Evolutionary conservation across 495 filamentous ascomycete species (phyloP).

Genomic region (Xylaria flabelliformis): DNA sequence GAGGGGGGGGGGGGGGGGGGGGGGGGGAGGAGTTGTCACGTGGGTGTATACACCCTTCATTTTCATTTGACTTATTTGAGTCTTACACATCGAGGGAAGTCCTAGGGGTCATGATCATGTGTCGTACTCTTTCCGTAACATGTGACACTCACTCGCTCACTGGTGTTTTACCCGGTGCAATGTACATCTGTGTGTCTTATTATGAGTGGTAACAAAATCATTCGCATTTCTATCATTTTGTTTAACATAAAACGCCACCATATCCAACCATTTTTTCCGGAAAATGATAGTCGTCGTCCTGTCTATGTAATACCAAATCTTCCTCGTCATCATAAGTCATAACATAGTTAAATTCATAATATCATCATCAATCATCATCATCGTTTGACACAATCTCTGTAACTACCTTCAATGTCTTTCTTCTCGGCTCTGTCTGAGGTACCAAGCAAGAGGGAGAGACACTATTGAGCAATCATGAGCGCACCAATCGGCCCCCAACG

Average conservation of each 20-base stretch:
- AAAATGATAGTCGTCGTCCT: background rate
- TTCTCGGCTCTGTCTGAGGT: constrained; percentile 4
- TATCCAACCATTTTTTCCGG: background rate
- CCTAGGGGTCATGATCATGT: background rate
- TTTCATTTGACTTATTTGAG: background rate
- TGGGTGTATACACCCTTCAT: background rate
- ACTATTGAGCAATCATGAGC: constrained; percentile 5
- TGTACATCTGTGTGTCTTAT: background rate
- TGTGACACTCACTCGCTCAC: background rate
- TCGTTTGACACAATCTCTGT: background rate
- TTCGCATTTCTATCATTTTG: background rate
- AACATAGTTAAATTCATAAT: background rate
- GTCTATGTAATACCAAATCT: background rate
- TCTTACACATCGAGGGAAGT: background rate
- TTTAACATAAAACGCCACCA: background rate
- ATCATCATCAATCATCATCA: constrained; percentile 21
- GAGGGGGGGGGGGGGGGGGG: too few species aligned
- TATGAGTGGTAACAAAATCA: background rate
- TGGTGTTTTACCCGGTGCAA: background rate
- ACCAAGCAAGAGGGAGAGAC: background rate
- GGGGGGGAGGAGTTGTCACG: background rate
- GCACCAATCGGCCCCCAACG: background rate
- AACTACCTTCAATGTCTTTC: background rate
- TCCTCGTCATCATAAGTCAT: constrained; percentile 3
- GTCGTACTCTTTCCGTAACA: background rate